These are phyloP conservation scores for Trametopsis cervina DNA, from an alignment of 768 basidiomycete genomes.

Conservation along the genomic window DNA sequence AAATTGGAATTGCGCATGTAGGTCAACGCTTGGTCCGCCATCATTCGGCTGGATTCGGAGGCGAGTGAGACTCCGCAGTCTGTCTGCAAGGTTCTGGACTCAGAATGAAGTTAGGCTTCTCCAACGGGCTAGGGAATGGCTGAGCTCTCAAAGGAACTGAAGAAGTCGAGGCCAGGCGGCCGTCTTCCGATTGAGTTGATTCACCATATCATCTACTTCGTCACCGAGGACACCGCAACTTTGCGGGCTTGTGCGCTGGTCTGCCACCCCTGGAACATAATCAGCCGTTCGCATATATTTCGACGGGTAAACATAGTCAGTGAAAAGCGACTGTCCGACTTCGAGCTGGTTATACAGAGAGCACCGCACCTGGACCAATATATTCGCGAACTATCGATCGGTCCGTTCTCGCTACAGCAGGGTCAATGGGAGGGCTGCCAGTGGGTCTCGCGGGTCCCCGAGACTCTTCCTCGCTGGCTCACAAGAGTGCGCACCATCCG, in stretches of 20 bases:
- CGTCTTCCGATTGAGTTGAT: conserved; percentile 5
- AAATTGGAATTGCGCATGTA: too few species aligned
- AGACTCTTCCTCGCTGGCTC: not conserved
- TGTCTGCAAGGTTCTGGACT: too few species aligned
- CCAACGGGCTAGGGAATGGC: too few species aligned
- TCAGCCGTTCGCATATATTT: not conserved
- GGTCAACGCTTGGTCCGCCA: too few species aligned
- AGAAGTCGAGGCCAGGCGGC: not conserved
- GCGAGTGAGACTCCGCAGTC: too few species aligned
- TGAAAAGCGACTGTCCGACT: not conserved
- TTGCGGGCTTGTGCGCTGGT: conserved; percentile 1
- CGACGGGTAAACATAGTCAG: not conserved
- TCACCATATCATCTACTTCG: conserved; percentile 1
- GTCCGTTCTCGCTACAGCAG: not conserved
- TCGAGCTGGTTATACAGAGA: not conserved
- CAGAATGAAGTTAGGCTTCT: too few species aligned
- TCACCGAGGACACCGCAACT: not conserved
- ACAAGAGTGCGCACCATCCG: not conserved
- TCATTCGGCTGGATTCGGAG: too few species aligned
- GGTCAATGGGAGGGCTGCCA: not conserved
- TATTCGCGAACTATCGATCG: conserved; percentile 1
- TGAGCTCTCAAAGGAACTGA: too few species aligned
- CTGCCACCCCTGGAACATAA: not conserved
- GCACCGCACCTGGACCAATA: not conserved
- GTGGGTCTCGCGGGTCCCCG: conserved; percentile 1